These are phyloP conservation scores for Rhynchosporium secalis DNA, from an alignment of 2,329 filamentous ascomycete species.

Conservation along the genomic window DNA sequence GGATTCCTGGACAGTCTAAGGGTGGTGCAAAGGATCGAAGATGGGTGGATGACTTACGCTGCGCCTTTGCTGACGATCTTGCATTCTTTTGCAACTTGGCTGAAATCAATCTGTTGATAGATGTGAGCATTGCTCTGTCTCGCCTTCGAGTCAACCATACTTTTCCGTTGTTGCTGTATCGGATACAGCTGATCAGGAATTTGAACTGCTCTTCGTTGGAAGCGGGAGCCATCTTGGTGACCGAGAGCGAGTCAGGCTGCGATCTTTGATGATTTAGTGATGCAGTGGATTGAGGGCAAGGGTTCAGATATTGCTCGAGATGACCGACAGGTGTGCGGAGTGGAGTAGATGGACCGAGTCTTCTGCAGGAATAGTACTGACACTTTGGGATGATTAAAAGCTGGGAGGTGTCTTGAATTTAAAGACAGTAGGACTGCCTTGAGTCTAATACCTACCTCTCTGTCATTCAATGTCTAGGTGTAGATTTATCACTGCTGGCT, in stretches of 20 bases:
- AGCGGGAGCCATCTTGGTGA: conserved; percentile 49
- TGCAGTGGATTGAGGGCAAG: background rate
- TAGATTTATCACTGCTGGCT: conserved; percentile 24
- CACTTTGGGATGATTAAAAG: conserved; percentile 20
- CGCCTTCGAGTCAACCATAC: conserved; percentile 44
- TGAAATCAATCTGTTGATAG: conserved; percentile 60
- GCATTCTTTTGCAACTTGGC: conserved; percentile 62
- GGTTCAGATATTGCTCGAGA: conserved; percentile 15
- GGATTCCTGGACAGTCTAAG: background rate
- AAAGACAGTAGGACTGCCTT: conserved; percentile 22
- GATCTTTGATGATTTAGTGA: background rate
- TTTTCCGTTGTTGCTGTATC: conserved; percentile 58
- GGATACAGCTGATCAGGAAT: conserved; percentile 67
- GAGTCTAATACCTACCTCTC: conserved; percentile 14
- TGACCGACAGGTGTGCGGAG: conserved; percentile 16
- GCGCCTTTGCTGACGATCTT: conserved; percentile 65
- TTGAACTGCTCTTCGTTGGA: conserved; percentile 59
- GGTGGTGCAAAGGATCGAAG: background rate
- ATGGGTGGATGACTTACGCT: conserved; percentile 54
- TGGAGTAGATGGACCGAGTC: conserved; percentile 21
- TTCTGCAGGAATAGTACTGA: conserved; percentile 17
- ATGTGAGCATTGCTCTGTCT: background rate
- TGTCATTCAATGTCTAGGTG: conserved; percentile 32
- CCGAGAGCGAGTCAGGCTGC: background rate
- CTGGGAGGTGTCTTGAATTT: conserved; percentile 27